Base-by-base conservation (phyloP, 306 rosid species). In the Castanea sativa region DNA sequence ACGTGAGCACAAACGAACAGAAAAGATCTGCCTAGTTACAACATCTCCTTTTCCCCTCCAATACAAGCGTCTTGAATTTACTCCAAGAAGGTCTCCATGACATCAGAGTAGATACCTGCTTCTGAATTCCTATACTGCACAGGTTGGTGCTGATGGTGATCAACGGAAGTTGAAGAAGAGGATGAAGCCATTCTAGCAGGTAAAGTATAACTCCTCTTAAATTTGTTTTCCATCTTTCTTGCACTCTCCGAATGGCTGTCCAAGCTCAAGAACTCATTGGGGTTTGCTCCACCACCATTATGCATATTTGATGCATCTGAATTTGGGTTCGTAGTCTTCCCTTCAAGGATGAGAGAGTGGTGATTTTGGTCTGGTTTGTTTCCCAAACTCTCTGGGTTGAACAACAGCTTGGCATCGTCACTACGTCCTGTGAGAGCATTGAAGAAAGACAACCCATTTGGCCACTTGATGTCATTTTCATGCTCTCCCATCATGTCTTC, bases 401-500 rank as follows among this genome's bases (percentile, higher is more conserved):
- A 92, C 88, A 95, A 69, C 71, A 91, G 94, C 84, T 91, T 95
- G 5, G 96, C 92, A 51, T 92, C 96, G 69, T 91, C 97, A 0
- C 90, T 75, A 55, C 94, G 87, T 51, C 94, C 99, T 0, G 98
- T 96, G 29, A 96, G 88, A 9, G 99, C 97, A 73, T 85, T 96
- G 86, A 91, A 93, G 88, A 96, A 87, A 55, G 99, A 88, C 88
- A 90, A 35, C 0, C 97, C 98, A 69, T 90, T 96, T 0, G 97
- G 99, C 99, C 99, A 96, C 73, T 96, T 96, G 69, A 96, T 89
- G 72, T 96, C 98, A 55, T 53, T 81, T 71, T 93, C 98, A 64
- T 91, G 97, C 79, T 86, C 95, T 27, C 90, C 93, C 89, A 92
- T 83, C 92, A 90, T 85, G 71, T 87, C 97, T 80, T 90, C 99